A percentile compares a stretch with the other conserved stretches of the same genome.
These are phyloP conservation scores for Pythium scleroteichum DNA, from an alignment of 352 stramenopile genomes.

Conservation along the genomic window DNA sequence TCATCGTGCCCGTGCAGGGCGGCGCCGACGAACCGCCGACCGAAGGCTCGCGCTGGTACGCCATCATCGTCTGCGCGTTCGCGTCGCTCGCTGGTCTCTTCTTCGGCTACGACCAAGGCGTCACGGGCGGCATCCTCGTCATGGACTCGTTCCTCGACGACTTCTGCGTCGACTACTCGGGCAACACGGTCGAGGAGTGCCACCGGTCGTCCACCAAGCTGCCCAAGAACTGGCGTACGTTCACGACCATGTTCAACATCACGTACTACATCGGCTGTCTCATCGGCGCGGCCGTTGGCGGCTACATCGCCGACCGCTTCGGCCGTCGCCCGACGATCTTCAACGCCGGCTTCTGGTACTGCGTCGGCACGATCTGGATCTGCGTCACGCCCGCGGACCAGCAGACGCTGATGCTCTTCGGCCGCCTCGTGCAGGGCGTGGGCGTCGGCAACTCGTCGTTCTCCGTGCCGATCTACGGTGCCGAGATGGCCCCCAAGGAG, in stretches of 20 bases:
- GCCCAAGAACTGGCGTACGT: conserved; percentile 40
- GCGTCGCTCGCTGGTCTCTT: conserved; percentile 34
- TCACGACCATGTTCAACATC: conserved; percentile 42
- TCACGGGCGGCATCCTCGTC: conserved; percentile 18
- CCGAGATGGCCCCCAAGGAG: conserved; percentile 41
- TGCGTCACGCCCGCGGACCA: conserved; percentile 11
- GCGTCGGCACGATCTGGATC: conserved; percentile 34
- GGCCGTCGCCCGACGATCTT: conserved; percentile 39
- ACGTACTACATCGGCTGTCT: conserved; percentile 44
- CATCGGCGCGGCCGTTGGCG: conserved; percentile 29
- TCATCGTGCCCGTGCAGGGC: too few species aligned
- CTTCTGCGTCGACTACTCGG: conserved; percentile 39
- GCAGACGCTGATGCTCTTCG: conserved; percentile 30
- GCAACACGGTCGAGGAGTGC: conserved; percentile 34
- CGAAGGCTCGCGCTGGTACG: conserved; percentile 29
- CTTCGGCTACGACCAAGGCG: conserved; percentile 30
- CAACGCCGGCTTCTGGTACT: conserved; percentile 33
- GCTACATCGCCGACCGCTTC: conserved; percentile 32
- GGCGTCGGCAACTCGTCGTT: conserved; percentile 45
- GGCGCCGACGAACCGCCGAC: conserved; percentile 3
- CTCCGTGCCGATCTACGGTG: conserved; percentile 38
- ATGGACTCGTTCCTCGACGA: conserved; percentile 4
- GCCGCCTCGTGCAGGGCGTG: conserved; percentile 34
- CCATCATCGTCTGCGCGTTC: conserved; percentile 36
- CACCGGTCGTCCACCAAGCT: conserved; percentile 17